Conservation (phyloP, 164 flowering plant species). For the Magnolia kwangsiensis region DNA sequence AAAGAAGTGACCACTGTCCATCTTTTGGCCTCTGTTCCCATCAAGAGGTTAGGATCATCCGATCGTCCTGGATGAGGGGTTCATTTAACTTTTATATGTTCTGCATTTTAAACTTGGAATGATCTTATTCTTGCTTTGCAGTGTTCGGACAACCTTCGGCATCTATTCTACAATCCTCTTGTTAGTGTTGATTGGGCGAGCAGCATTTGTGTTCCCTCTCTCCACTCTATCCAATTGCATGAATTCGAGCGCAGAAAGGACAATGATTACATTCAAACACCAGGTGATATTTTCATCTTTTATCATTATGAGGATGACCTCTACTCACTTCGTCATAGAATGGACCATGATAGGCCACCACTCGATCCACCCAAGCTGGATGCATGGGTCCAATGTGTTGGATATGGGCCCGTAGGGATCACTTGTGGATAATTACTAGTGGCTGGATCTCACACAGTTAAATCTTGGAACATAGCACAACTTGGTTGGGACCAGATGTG, state of each 20-base stretch:
- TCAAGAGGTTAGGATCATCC: too few species aligned
- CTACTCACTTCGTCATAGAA: background rate
- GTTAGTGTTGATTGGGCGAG: constrained; percentile 69
- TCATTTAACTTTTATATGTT: background rate
- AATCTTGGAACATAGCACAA: too few species aligned
- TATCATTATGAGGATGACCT: background rate
- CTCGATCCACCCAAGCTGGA: too few species aligned
- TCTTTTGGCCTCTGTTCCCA: too few species aligned
- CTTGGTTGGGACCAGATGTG: too few species aligned
- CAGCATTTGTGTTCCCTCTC: constrained; percentile 86
- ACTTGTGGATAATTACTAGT: too few species aligned
- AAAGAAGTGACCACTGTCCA: too few species aligned
- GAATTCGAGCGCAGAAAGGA: constrained; percentile 28
- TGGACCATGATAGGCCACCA: too few species aligned
- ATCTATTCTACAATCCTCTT: constrained; percentile 38
- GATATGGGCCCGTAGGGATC: too few species aligned
- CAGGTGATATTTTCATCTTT: constrained; percentile 41
- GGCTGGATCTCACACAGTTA: too few species aligned
- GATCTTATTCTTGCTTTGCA: constrained; percentile 24
- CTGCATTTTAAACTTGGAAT: background rate
- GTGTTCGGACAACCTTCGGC: constrained; percentile 42
- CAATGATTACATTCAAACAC: constrained; percentile 49
- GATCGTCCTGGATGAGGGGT: background rate
- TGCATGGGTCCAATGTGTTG: too few species aligned
- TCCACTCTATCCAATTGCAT: constrained; percentile 61